Evolutionary conservation across 441 rosid species (phyloP).

Genomic region (Flueggea neowawraea): DNA sequence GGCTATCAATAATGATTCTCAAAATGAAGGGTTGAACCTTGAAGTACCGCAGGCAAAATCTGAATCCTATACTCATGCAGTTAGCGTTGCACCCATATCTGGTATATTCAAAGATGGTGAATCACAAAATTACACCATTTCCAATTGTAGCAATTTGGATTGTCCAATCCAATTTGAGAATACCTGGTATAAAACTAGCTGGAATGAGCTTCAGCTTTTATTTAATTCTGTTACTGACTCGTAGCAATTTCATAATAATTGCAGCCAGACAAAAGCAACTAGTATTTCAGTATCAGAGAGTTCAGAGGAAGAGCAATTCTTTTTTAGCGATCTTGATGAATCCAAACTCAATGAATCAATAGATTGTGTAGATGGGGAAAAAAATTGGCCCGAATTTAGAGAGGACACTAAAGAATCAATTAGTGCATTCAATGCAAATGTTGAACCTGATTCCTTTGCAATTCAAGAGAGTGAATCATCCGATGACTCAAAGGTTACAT

Average conservation of each 20-base stretch:
- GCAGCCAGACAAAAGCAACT: conserved; percentile 22
- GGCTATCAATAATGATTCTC: conserved; percentile 16
- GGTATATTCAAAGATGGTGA: conserved; percentile 30
- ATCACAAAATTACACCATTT: conserved; percentile 21
- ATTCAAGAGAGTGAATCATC: conserved; percentile 19
- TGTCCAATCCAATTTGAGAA: conserved; percentile 27
- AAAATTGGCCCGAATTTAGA: conserved; percentile 12
- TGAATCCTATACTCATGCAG: conserved; percentile 18
- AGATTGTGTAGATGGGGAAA: conserved; percentile 25
- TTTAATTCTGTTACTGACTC: conserved; percentile 23
- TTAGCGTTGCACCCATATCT: conserved; percentile 17
- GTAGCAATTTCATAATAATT: conserved; percentile 21
- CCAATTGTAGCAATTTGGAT: conserved; percentile 22
- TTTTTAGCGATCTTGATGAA: conserved; percentile 66
- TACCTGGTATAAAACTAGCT: conserved; percentile 6
- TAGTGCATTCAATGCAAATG: conserved; percentile 11
- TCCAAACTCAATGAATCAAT: conserved; percentile 24
- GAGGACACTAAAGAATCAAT: conserved; percentile 25
- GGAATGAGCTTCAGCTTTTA: conserved; percentile 24
- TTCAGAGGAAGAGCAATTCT: conserved; percentile 77
- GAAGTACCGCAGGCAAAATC: conserved; percentile 15
- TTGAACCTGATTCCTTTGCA: conserved; percentile 23
- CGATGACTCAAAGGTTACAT: conserved; percentile 26
- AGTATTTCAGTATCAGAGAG: conserved; percentile 37
- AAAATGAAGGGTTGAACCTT: conserved; percentile 17